Evolutionary conservation across 1,284 basidiomycete genomes (phyloP).

Genomic region (Bondarzewia mesenterica): DNA sequence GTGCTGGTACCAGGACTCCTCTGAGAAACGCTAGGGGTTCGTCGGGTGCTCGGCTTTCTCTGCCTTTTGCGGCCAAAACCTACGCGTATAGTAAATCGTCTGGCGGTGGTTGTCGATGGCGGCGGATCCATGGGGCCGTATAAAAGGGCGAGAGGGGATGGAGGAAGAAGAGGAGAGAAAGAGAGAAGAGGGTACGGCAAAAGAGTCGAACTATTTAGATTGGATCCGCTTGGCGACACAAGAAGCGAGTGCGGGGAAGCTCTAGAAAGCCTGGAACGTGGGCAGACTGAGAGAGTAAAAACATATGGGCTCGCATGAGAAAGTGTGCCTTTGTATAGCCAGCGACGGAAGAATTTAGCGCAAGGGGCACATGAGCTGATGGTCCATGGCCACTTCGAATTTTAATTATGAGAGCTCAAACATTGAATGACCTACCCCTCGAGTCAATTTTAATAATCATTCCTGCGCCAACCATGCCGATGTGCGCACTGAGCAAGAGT

Average conservation of each 20-base stretch:
- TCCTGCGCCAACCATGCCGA: too few relatives aligned
- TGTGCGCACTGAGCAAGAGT: too few relatives aligned
- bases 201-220: background rate
- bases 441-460: too few relatives aligned
- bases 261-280: too few relatives aligned
- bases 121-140: background rate
- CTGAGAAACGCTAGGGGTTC: background rate
- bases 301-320: background rate
- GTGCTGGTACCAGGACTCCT: background rate
- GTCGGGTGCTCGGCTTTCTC: background rate
- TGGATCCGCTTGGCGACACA: background rate
- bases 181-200: background rate
- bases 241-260: background rate
- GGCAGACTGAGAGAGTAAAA: background rate
- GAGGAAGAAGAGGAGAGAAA: background rate
- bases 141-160: background rate
- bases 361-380: background rate
- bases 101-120: background rate
- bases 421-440: too few relatives aligned
- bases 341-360: background rate
- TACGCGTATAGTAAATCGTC: conserved; percentile 4
- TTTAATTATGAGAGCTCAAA: too few relatives aligned
- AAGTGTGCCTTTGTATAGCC: background rate
- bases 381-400: too few relatives aligned
- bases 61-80: conserved; percentile 4